Base-by-base conservation (phyloP, 73 alveolate species). In the Paramecium primaurelia region DNA sequence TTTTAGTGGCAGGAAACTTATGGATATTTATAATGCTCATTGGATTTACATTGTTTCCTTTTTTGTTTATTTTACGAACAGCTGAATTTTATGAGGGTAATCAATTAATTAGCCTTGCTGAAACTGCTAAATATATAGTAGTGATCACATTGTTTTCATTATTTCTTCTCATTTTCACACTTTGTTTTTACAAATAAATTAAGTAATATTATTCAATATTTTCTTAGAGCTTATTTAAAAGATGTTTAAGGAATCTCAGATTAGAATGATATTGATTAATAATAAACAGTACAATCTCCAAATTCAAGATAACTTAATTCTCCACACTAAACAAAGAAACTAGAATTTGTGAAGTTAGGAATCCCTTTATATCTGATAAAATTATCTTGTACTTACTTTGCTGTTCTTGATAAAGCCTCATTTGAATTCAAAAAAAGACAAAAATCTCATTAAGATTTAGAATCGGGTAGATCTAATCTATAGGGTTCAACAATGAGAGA, bases 201-300 rank as follows among this genome's bases (percentile, higher is more conserved):
- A 80, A 80, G 91, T 80, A 80, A 26, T 42, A 49, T 45, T 80
- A 40, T 45, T 20, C 9, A 14, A 37, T 22, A 0, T 32, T 8
- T 12, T 30, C 4, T 38, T 20, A 80, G 91, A 80, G 49, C 44
- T 22, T 49, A 45, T 16, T 49, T 80, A 44, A 80, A 49, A 49
- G 91, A 80, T 32, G 91, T 49, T 42, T 80, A 80, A 80, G 91
- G 91, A 45, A 45, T 80, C 20, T n/a, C 25, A 20, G 91, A 80
- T 9, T 20, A 80, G 5, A 26, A 28, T 8, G 84, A 64, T 25
- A 11, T 9, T 64, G 84, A 80, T 38, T 42, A 80, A 73, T 30
- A 71, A 71, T 3, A 73, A 16, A 36, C 60, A 3, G 8, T 73
- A 49, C 16, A 80, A 80, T 49, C 91, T 8, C 75, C 91, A n/a